Evolutionary conservation across 108 stramenopile genomes (phyloP).

Genomic region (Fistulifera solaris): DNA sequence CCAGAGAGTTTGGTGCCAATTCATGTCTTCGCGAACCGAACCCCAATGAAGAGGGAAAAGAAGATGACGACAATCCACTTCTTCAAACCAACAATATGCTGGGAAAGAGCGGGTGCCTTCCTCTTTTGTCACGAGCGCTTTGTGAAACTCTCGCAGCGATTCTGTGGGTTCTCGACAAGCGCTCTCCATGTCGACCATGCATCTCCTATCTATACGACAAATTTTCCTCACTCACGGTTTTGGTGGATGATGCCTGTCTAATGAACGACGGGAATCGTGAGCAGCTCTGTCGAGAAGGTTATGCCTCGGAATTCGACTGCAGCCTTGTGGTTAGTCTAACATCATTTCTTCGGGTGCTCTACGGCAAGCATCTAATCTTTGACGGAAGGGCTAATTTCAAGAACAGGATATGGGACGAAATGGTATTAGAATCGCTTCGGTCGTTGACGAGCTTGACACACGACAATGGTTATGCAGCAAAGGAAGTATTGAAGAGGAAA

Average conservation of each 20-base stretch:
- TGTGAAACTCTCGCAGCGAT: slow-evolving; percentile 31
- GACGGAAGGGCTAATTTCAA: neutral
- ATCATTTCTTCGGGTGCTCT: neutral
- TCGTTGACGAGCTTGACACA: slow-evolving; percentile 74
- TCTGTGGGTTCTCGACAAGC: neutral
- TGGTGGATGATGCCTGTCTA: slow-evolving; percentile 68
- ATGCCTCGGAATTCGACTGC: neutral
- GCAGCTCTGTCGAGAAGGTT: slow-evolving; percentile 19
- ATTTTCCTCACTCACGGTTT: slow-evolving; percentile 35
- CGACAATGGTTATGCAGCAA: slow-evolving; percentile 52
- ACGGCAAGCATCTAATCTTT: neutral
- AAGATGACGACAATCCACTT: slow-evolving; percentile 51
- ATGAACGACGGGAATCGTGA: slow-evolving; percentile 39
- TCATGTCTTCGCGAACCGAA: neutral
- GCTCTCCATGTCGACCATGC: slow-evolving; percentile 22
- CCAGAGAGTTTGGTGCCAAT: too few species aligned
- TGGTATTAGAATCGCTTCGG: slow-evolving; percentile 32
- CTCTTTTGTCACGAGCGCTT: slow-evolving; percentile 41
- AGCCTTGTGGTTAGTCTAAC: neutral
- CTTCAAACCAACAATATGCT: slow-evolving; percentile 52
- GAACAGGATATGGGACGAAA: slow-evolving; percentile 13
- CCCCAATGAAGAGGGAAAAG: slow-evolving; percentile 17
- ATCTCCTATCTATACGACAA: slow-evolving; percentile 31
- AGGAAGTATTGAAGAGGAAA: slow-evolving; percentile 27
- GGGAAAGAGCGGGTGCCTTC: slow-evolving; percentile 46